Conservation (phyloP, 257 asterid genomes). For the Solanum microdontum region DNA sequence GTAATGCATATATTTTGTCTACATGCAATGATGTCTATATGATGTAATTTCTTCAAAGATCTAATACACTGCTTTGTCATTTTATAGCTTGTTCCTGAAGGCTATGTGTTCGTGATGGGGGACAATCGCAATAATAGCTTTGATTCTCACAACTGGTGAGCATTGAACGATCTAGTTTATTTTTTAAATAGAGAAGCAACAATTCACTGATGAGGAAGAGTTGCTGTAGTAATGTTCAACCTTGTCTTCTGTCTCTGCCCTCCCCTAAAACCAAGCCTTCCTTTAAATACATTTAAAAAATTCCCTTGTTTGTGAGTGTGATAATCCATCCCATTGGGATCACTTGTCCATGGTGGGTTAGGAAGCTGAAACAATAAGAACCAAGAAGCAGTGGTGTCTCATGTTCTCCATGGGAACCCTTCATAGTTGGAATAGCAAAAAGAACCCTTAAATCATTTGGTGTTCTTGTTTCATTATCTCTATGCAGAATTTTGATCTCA, state of each 20-base stretch:
- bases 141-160: conserved; percentile 85
- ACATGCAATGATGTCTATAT: background rate
- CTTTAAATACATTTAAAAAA: background rate
- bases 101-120: conserved; percentile 85
- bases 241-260: background rate
- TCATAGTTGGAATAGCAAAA: background rate
- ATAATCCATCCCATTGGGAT: background rate
- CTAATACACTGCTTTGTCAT: background rate
- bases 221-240: background rate
- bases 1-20: conserved; percentile 20
- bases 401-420: background rate
- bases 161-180: background rate
- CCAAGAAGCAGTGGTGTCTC: background rate
- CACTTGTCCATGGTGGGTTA: background rate
- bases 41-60: background rate
- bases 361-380: background rate
- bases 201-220: background rate
- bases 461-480: background rate
- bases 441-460: background rate
- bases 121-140: conserved; percentile 93
- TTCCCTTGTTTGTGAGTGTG: background rate
- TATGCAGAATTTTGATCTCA: background rate
- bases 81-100: conserved; percentile 75
- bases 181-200: background rate
- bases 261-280: background rate